Conservation (phyloP, 2,329 filamentous ascomycete species). For the Phoma sp. region DNA sequence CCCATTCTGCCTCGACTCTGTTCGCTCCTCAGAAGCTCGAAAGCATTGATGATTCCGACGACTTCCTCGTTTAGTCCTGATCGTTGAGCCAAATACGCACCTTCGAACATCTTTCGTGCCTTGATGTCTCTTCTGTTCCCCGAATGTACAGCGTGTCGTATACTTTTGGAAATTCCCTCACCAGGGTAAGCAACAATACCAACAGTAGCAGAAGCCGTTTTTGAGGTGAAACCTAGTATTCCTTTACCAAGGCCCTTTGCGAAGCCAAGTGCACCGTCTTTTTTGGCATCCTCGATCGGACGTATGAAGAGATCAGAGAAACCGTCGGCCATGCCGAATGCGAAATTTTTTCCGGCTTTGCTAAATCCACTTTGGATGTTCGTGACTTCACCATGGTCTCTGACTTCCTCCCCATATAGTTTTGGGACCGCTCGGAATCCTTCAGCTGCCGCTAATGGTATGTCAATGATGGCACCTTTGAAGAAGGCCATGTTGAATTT, state of each 20-base stretch:
- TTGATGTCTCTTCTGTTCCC: slow-evolving; percentile 8
- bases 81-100: slow-evolving; percentile 1
- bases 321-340: slow-evolving; percentile 43
- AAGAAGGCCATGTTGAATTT: slow-evolving; percentile 26
- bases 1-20: not conserved
- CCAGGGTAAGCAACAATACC: slow-evolving; percentile 26
- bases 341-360: slow-evolving; percentile 45
- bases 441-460: slow-evolving; percentile 50
- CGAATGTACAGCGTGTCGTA: slow-evolving; percentile 4
- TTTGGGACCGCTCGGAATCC: slow-evolving; percentile 46
- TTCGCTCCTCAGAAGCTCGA: not conserved
- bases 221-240: slow-evolving; percentile 5
- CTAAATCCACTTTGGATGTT: slow-evolving; percentile 46
- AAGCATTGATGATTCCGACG: not conserved
- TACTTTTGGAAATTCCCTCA: slow-evolving; percentile 24
- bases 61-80: not conserved
- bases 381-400: slow-evolving; percentile 41
- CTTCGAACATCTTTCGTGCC: slow-evolving; percentile 4
- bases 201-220: slow-evolving; percentile 7
- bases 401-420: slow-evolving; percentile 49
- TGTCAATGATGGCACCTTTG: slow-evolving; percentile 42
- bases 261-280: slow-evolving; percentile 43
- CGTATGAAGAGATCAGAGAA: slow-evolving; percentile 42
- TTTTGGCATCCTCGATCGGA: slow-evolving; percentile 40
- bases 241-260: slow-evolving; percentile 49